Conservation (phyloP, 148 eudicot species). For the Camellia sinensis region DNA sequence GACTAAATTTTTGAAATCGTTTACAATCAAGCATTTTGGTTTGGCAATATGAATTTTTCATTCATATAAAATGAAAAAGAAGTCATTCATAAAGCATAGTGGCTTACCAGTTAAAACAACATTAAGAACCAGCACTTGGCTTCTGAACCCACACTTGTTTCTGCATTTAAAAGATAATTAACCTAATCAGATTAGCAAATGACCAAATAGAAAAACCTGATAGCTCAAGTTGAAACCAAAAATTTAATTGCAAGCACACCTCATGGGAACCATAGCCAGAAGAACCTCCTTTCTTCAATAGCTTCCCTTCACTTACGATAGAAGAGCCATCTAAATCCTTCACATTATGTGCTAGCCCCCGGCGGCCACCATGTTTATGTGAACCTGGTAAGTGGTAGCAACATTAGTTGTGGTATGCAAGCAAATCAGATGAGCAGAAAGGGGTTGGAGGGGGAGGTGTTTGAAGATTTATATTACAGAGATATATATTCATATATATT, state of each 20-base stretch:
- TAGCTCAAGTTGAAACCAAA: neutral
- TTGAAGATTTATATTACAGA: no score
- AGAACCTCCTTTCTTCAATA: slow-evolving; percentile 57
- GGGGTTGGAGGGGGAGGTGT: neutral
- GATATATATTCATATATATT: neutral
- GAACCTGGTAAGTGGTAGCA: slow-evolving; percentile 47
- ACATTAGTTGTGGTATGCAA: neutral
- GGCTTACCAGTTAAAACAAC: slow-evolving; percentile 44
- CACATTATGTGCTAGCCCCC: slow-evolving; percentile 45
- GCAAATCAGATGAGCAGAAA: neutral
- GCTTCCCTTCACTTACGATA: slow-evolving; percentile 36
- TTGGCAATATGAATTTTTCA: neutral
- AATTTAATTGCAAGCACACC: slow-evolving; percentile 38
- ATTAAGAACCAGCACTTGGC: slow-evolving; percentile 84
- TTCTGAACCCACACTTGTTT: slow-evolving; percentile 98
- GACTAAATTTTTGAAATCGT: neutral
- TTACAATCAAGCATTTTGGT: slow-evolving; percentile 1
- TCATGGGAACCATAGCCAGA: slow-evolving; percentile 64
- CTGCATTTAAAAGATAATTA: slow-evolving; percentile 36
- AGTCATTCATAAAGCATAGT: neutral
- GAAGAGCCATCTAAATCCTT: slow-evolving; percentile 63
- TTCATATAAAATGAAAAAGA: neutral
- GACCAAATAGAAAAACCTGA: slow-evolving; percentile 6
- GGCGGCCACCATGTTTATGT: slow-evolving; percentile 58
- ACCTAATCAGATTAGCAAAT: slow-evolving; percentile 2